Base-by-base conservation (phyloP, 164 flowering plant species). In the Pachysandra terminalis region DNA sequence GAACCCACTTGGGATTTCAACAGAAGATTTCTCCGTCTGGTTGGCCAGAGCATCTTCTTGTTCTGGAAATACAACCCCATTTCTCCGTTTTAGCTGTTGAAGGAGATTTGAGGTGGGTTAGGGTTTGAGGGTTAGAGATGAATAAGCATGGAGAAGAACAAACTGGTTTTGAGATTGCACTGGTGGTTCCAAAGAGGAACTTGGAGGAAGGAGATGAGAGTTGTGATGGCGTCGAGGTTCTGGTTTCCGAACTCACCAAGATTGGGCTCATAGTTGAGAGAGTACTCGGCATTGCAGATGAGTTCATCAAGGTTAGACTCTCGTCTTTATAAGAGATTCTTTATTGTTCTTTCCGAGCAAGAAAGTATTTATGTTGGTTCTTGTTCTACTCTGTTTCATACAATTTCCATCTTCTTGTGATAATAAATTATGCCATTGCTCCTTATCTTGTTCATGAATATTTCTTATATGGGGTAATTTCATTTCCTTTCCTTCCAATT, bases 271-370 rank as follows among this genome's bases (percentile, higher is more conserved):
- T 82, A 12, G 82, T 86, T 67, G 90, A 94, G 58, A 85, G 83
- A 73, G 90, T 86, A 60, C 24, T 58, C 63, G 98, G 98, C 56
- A 35, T 91, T 54, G 71, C 86, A 53, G 83, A 90, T 67, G 96
- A 88, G 66, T 94, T 88, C 69, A 69, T 94, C 58, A 91, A 90
- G 98, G 98, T 90, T 74, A 15, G 68, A 0, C 61, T 62, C 53
- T 65, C 3, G 52, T 66, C 28, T 61, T 56, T 60, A 5, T 51
- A 26, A 5, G 26, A 5, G 35, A 17, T 15, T 55, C 35, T 15
- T 40, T 25, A 26, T 35, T n/a, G 26, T 53, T 16, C 12, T 5
- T 19, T n/a, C n/a, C n/a, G n/a, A n/a, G 45, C 45, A 40, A 5
- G 10, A 5, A 5, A 40, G 10, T 40, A 10, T 5, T 40, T 40